phyloP scores from a whole-genome alignment of 2,329 filamentous ascomycete genomes.

The Dendrostoma leiphaemia region DNA sequence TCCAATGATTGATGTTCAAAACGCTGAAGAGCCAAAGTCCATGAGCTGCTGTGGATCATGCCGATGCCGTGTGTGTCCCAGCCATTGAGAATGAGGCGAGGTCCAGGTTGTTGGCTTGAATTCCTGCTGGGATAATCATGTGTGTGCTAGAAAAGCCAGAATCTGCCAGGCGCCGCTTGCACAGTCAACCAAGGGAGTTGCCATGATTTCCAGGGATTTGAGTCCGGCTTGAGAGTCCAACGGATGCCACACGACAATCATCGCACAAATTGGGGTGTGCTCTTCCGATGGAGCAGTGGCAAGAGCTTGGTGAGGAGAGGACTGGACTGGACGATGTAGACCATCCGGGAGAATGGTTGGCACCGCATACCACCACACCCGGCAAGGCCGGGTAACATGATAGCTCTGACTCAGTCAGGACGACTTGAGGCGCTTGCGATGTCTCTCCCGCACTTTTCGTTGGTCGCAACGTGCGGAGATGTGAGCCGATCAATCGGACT shows the following conservation, averaged over 20 bases:
- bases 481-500: background rate
- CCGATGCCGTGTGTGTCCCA: no score
- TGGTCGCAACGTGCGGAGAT: constrained; percentile 11
- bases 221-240: background rate
- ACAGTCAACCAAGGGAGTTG: background rate
- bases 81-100: no score
- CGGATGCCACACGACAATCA: background rate
- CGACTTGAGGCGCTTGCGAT: background rate
- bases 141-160: no score
- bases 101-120: no score
- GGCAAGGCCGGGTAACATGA: background rate
- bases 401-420: background rate
- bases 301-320: background rate
- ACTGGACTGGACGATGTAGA: no score
- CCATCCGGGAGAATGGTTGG: no score
- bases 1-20: no score
- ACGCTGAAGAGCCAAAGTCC: no score
- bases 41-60: no score
- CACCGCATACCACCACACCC: background rate
- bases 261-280: background rate
- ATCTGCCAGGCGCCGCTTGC: background rate
- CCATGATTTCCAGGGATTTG: background rate
- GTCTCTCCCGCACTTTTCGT: background rate
- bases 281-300: background rate
- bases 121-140: no score